Evolutionary conservation across 2,329 filamentous ascomycete genomes (phyloP).

Genomic region (Dothideomycetidae sp.): DNA sequence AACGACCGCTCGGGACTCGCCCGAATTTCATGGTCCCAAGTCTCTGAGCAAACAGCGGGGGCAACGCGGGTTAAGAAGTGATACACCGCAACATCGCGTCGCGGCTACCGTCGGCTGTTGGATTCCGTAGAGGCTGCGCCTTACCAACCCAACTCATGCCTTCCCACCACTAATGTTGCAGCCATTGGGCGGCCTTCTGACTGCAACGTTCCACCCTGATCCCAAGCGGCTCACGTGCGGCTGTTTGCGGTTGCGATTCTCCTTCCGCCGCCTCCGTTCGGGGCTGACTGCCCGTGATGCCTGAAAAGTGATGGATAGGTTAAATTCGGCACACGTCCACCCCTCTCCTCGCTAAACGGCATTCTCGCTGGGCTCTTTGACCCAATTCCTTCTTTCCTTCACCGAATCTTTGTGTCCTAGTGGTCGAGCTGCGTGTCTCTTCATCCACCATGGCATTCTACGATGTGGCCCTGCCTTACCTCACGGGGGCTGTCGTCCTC

Average conservation of each 20-base stretch:
- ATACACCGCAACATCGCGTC: too few species aligned
- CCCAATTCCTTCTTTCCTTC: too few species aligned
- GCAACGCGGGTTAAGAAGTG: too few species aligned
- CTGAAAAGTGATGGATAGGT: not conserved
- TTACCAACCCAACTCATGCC: not conserved
- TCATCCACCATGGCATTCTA: not conserved
- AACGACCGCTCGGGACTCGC: too few species aligned
- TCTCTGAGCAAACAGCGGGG: too few species aligned
- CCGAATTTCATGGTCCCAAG: too few species aligned
- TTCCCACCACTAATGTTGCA: not conserved
- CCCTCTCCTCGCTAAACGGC: not conserved
- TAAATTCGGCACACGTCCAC: not conserved
- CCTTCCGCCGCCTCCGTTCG: too few species aligned
- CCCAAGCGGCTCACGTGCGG: not conserved
- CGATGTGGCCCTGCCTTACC: slow-evolving; percentile 3
- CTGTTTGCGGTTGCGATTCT: not conserved
- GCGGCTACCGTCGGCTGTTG: not conserved
- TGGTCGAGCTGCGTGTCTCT: not conserved
- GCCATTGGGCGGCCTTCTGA: too few species aligned
- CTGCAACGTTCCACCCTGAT: too few species aligned
- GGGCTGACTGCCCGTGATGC: not conserved
- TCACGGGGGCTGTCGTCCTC: slow-evolving; percentile 3
- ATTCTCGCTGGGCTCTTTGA: too few species aligned
- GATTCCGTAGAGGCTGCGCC: too few species aligned
- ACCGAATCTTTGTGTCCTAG: too few species aligned